Evolutionary conservation across 2,329 filamentous ascomycete genomes (phyloP), one percentile per base, ranked within the genome.

Genomic region (Hypoxylon sp.): DNA sequence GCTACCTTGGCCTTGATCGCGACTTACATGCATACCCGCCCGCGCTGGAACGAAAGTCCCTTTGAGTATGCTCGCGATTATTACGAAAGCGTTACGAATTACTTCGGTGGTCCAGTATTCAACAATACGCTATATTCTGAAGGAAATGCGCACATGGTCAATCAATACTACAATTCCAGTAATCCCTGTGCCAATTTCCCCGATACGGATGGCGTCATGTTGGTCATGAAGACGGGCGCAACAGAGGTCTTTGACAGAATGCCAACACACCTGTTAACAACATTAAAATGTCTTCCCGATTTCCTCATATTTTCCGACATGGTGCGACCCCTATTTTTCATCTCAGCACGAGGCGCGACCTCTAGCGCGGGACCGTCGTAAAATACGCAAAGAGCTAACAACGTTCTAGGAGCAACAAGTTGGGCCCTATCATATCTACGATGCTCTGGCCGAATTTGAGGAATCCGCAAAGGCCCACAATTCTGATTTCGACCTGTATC

Each of bases 141-240:
- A 36, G 80, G 78, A 46, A 79, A 76, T 65, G 75, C 79, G 60
- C 71, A 72, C 21, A 67, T 72, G 51, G 76, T 81, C 41, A 70
- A 79, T 23, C 71, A 76, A 49, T 77, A 78, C 41, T 80, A 77
- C 58, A 80, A 81, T 69, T 79, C 80, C 41, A 79, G 73, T 65
- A 68, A 73, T 14, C 75, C 77, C 1, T 86, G 84, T 71, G 75
- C 77, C 46, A 76, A 76, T 63, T 82, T 85, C 56, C 82, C 82
- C 10, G 72, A 80, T 59, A 80, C 80, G 38, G 77, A 82, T 30
- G 80, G 81, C 65, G 79, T 86, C 48, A 79, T 84, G 32, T 77
- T 89, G 28, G 81, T 89, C 61, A 84, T 89, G 79, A 89, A 89
- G 78, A 89, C 87, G 1, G 86, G 87, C 49, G 85, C 86, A 2